phyloP scores from a whole-genome alignment of 768 basidiomycete genomes.

The Kwoniella pini region DNA sequence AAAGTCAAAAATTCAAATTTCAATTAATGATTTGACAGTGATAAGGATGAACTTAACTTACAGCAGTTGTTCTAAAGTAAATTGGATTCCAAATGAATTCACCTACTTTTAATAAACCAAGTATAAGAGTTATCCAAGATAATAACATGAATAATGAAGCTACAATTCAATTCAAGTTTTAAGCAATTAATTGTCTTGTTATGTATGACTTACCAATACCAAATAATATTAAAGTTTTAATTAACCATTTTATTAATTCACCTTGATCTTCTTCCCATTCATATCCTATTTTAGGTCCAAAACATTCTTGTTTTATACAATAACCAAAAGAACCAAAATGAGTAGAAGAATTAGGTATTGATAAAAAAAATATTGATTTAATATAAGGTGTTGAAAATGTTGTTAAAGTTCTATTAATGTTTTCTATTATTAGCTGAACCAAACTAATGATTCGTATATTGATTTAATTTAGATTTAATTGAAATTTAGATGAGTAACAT shows the following conservation, averaged over 20 bases:
- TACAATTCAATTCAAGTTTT: no score
- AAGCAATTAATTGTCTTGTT: no score
- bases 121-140: conserved; percentile 27
- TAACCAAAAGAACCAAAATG: conserved; percentile 42
- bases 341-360: neutral
- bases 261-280: conserved; percentile 15
- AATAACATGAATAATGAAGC: conserved; percentile 35
- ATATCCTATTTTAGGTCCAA: conserved; percentile 28
- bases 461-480: no score
- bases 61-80: conserved; percentile 35
- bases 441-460: no score
- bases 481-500: no score
- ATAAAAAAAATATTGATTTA: conserved; percentile 43
- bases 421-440: no score
- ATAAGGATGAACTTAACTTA: conserved; percentile 18
- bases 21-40: neutral
- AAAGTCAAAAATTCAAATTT: neutral
- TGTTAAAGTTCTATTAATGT: conserved; percentile 37
- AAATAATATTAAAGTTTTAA: conserved; percentile 30
- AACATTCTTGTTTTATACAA: conserved; percentile 11
- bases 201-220: conserved; percentile 30
- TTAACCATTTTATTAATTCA: conserved; percentile 32
- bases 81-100: conserved; percentile 38
- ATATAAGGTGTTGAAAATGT: conserved; percentile 51
- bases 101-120: conserved; percentile 30